Conservation (phyloP, 208 protist species). For the Acanthamoeba royreba region DNA sequence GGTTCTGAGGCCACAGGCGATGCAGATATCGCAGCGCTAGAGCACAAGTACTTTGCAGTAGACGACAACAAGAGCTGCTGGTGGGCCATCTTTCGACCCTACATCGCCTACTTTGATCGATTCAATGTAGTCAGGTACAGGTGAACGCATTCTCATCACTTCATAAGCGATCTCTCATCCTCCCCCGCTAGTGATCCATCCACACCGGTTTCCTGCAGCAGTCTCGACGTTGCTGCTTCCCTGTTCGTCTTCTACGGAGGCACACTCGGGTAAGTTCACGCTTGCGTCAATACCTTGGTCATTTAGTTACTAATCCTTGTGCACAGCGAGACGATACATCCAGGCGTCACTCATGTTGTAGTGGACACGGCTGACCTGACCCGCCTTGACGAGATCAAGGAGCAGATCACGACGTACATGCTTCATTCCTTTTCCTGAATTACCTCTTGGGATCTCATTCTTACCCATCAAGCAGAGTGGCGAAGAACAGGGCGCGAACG, state of each 20-base stretch:
- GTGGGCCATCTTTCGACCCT: conserved; percentile 57
- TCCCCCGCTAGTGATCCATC: background rate
- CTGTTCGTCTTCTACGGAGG: conserved; percentile 62
- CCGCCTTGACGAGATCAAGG: conserved; percentile 44
- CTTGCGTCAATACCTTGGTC: background rate
- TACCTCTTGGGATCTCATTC: background rate
- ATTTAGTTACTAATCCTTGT: background rate
- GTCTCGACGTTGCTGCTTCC: conserved; percentile 1
- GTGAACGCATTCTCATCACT: background rate
- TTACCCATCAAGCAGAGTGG: background rate
- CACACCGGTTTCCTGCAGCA: background rate
- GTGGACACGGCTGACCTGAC: conserved; percentile 50
- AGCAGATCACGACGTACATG: background rate
- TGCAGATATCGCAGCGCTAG: background rate
- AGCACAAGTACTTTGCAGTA: conserved; percentile 55
- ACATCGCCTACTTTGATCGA: conserved; percentile 62
- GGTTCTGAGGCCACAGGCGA: background rate
- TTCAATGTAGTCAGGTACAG: conserved; percentile 51
- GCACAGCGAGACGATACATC: conserved; percentile 1
- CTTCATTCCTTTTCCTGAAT: background rate
- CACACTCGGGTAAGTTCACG: background rate
- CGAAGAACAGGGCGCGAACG: background rate
- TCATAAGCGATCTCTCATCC: background rate
- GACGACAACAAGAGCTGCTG: background rate
- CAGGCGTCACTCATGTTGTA: conserved; percentile 46